Evolutionary conservation across 176 grass and related monocot genomes (phyloP), one percentile per base, ranked within the genome.

Genomic region (Cenchrus americanus): DNA sequence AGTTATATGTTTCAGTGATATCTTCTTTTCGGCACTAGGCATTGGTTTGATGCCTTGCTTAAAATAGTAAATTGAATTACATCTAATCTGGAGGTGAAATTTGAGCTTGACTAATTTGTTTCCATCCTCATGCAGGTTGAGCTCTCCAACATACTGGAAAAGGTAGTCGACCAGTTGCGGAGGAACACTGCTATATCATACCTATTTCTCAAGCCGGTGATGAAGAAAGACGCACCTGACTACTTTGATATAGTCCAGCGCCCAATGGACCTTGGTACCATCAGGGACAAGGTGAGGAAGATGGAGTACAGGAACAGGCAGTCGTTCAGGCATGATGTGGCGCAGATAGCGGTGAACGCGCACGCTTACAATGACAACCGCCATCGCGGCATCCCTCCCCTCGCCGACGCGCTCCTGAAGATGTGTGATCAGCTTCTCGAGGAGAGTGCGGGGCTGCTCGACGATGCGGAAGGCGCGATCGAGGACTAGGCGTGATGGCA

Each of bases 241-340:
- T 98, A 98, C 37, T 42, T 90, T 9, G 85, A 95, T 21, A 71
- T 90, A 51, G 71, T 95, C 32, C n/a, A 87, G 24, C 76, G 53
- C 1, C 96, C 96, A 24, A 98, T 95, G 96, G 96, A 98, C 67
- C 91, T 98, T 42, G 90, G 89, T 26, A 98, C 92, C 7, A 95
- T 98, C 50, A 95, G 85, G 78, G 93, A 93, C 37, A 98, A 98
- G 70, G 87, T 90, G 48, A 87, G 89, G 80, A 98, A 91, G 72
- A 85, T 98, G 91, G 96, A 98, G 58, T 98, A 98, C 75, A 95
- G 74, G 66, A 92, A 63, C 64, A 86, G 92, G 34, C 80, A 93
- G 19, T 89, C 85, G 24, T 95, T 98, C 83, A 87, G 89, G 72
- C 91, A 90, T 55, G 96, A 98, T 14, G 83, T 95, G 15, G 90